Evolutionary conservation across 495 filamentous ascomycete genomes (phyloP).

Genomic region (Neurospora africana): DNA sequence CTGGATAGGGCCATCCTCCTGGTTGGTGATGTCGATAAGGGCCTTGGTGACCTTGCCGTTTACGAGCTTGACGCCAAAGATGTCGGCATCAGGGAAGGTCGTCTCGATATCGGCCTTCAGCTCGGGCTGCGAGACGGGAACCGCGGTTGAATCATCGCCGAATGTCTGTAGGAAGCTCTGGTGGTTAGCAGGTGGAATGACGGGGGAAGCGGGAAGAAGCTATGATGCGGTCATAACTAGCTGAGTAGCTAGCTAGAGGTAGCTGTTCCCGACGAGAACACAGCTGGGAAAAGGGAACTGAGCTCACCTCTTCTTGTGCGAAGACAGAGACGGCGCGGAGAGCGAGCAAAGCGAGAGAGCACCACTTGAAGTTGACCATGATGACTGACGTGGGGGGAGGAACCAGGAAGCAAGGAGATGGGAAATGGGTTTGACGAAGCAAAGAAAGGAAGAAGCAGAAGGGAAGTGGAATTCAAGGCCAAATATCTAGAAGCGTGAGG

Average conservation of each 20-base stretch:
- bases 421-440: no score
- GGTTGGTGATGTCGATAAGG: conserved; percentile 71
- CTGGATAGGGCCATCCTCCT: conserved; percentile 64
- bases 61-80: conserved; percentile 92
- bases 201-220: not conserved
- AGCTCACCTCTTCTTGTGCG: conserved; percentile 51
- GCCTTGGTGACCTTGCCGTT: conserved; percentile 84
- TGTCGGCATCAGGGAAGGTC: conserved; percentile 76
- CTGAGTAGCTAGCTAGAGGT: not conserved
- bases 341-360: conserved; percentile 59
- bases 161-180: conserved; percentile 3
- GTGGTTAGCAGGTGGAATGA: conserved; percentile 6
- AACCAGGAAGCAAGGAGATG: no score
- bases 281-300: conserved; percentile 16
- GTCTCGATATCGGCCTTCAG: conserved; percentile 67
- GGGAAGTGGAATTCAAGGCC: not conserved
- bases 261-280: conserved; percentile 9
- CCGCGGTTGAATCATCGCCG: conserved; percentile 28
- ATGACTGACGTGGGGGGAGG: conserved; percentile 23
- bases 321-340: conserved; percentile 56
- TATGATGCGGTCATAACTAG: conserved; percentile 4
- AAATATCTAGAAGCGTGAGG: not conserved
- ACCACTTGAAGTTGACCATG: conserved; percentile 66
- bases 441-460: not conserved
- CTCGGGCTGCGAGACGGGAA: conserved; percentile 37